Evolutionary conservation across 1,284 basidiomycete genomes (phyloP), one percentile per base, ranked within the genome.

Genomic region (Heliocybe sulcata): DNA sequence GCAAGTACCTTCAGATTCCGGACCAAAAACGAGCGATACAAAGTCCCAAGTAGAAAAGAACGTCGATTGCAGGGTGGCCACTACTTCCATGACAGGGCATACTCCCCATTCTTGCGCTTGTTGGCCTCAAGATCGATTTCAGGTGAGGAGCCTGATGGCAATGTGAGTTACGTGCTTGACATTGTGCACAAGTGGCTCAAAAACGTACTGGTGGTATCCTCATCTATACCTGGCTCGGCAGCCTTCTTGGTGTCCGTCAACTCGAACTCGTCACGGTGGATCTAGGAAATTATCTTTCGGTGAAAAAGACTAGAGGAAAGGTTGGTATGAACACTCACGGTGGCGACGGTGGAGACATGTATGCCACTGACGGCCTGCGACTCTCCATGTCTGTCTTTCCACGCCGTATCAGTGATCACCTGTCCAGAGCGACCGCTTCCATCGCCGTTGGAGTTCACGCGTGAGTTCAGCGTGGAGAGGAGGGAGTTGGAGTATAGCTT

Each of bases 401-500:
- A 42, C 8, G 38, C 38, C 16, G 38, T 42, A 20, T 42, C 38
- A 6, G 38, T 42, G 38, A 42, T 42, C 38, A 42, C 38, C 6
- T 42, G 38, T 6, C 38, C 38, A 6, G 38, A 42, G 38, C 38
- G 38, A 31, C 29, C 12, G 38, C 38, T 42, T 20, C 16, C 12
- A 6, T 42, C 38, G 38, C 38, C 8, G 38, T 20, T 42, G 16
- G 38, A n/a, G 38, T 20, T 42, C 38, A 42, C n/a, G 38, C 38
- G 38, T 16, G 47, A 14, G 47, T 49, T 49, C 4, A 49, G 47
- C 11, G 47, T 49, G 14, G 47, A 49, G 14, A 49, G 47, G 8
- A 49, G 27, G 12, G 47, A 26, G 47, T 49, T 49, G 20, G 6
- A 25, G n/a, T 49, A 49, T n/a, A 49, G 27, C 47, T 49, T 49